Conservation (phyloP, 768 basidiomycete genomes). For the Paxillus rubicundulus region DNA sequence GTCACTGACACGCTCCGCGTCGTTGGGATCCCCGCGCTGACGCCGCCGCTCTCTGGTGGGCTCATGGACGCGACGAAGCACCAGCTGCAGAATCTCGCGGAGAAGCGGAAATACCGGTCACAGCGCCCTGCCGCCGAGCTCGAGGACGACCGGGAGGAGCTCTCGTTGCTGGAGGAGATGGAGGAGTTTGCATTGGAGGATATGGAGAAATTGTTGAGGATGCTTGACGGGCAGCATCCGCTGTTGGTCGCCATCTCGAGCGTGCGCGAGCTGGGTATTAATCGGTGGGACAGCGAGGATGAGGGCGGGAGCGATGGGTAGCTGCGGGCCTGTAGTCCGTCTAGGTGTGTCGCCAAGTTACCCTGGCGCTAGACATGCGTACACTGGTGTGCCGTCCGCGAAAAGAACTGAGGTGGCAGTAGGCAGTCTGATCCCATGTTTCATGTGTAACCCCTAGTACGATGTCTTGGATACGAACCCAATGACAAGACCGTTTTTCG, state of each 20-base stretch:
- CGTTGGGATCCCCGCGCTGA: constrained; percentile 53
- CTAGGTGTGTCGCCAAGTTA: too few species aligned
- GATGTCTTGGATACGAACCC: too few species aligned
- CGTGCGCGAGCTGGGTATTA: constrained; percentile 66
- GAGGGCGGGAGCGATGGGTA: constrained; percentile 35
- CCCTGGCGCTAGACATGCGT: neutral
- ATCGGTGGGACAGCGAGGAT: constrained; percentile 47
- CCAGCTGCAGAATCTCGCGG: constrained; percentile 67
- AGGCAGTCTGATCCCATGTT: too few species aligned
- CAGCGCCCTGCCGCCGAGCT: constrained; percentile 31
- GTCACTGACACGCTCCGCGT: constrained; percentile 60
- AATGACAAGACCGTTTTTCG: neutral
- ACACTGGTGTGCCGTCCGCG: neutral
- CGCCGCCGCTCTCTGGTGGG: constrained; percentile 50
- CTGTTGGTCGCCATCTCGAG: constrained; percentile 68
- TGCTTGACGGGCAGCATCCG: constrained; percentile 59
- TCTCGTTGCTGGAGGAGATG: constrained; percentile 74
- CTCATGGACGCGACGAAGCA: constrained; percentile 69
- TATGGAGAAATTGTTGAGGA: constrained; percentile 60
- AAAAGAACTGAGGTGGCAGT: too few species aligned
- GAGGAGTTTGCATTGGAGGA: constrained; percentile 82
- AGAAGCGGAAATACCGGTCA: constrained; percentile 57
- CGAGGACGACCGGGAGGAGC: constrained; percentile 63
- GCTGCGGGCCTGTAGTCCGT: neutral
- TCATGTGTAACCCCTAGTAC: neutral